Percentiles rank a stretch among this genome's conserved stretches.
phyloP scores from a whole-genome alignment of 371 early-diverging fungal genomes.

The Thermomucor indicae-seudaticae region DNA sequence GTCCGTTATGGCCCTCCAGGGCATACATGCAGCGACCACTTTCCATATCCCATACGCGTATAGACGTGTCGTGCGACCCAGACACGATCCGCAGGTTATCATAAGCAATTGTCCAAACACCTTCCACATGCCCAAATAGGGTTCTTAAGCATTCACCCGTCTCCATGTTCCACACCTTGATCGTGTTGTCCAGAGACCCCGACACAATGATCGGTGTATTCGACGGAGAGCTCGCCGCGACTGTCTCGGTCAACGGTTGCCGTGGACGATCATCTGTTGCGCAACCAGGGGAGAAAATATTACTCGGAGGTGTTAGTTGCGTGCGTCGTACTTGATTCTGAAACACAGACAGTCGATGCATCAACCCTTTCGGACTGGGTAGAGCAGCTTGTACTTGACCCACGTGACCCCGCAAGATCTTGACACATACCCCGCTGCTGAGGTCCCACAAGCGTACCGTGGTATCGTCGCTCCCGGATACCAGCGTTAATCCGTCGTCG shows the following conservation, averaged over 20 bases:
- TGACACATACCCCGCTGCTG: conserved; percentile 60
- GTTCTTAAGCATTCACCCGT: conserved; percentile 77
- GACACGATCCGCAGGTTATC: conserved; percentile 90
- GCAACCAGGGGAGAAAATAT: conserved; percentile 10
- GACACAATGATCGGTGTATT: conserved; percentile 69
- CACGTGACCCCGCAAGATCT: conserved; percentile 72
- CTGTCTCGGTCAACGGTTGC: neutral
- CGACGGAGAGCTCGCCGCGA: conserved; percentile 5
- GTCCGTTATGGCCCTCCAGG: conserved; percentile 59
- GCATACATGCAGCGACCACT: conserved; percentile 79
- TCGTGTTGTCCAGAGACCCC: conserved; percentile 86
- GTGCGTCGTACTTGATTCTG: conserved; percentile 9
- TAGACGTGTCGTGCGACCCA: conserved; percentile 84
- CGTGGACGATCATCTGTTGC: conserved; percentile 5
- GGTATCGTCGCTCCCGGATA: conserved; percentile 82
- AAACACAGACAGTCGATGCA: conserved; percentile 40
- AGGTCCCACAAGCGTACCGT: conserved; percentile 86
- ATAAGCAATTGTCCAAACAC: conserved; percentile 86
- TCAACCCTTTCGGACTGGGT: conserved; percentile 44
- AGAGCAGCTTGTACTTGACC: conserved; percentile 72
- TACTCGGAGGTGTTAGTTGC: neutral
- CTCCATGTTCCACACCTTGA: conserved; percentile 86
- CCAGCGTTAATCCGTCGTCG: conserved; percentile 57
- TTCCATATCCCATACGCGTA: conserved; percentile 95
- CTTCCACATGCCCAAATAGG: conserved; percentile 88